Conservation (phyloP, 495 filamentous ascomycete species). For the Penicillium coffeae region DNA sequence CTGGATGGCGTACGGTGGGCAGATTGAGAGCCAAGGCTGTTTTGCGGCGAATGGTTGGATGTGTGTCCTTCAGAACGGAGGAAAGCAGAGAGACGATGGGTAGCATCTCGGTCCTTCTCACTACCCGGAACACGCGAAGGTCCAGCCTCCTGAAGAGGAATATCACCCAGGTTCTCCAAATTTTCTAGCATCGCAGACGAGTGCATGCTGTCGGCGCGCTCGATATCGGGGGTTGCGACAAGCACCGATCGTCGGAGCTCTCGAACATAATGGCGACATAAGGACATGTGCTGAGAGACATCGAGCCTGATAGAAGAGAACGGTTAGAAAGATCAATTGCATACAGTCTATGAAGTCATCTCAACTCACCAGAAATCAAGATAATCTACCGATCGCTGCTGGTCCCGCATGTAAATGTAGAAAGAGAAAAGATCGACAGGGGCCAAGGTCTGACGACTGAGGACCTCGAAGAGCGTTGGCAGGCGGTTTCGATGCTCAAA, state of each 20-base stretch:
- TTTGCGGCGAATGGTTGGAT: constrained; percentile 63
- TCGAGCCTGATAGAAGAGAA: constrained; percentile 68
- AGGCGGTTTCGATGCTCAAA: constrained; percentile 69
- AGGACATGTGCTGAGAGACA: constrained; percentile 96
- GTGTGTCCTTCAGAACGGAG: constrained; percentile 66
- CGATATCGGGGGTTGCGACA: constrained; percentile 85
- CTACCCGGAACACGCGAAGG: constrained; percentile 39
- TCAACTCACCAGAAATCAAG: constrained; percentile 87
- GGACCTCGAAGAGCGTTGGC: constrained; percentile 90
- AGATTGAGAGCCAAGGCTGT: constrained; percentile 57
- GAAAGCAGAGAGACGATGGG: constrained; percentile 85
- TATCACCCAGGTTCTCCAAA: constrained; percentile 61
- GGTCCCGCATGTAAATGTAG: constrained; percentile 99
- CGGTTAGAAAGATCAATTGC: no score
- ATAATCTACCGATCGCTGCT: constrained; percentile 95
- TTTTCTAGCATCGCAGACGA: constrained; percentile 77
- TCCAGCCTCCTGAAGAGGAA: constrained; percentile 44
- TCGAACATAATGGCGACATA: constrained; percentile 96
- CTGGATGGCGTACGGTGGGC: constrained; percentile 32
- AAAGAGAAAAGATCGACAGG: constrained; percentile 97
- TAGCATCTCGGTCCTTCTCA: constrained; percentile 59
- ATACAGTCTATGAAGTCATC: no score
- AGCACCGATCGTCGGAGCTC: constrained; percentile 91
- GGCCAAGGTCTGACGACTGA: constrained; percentile 83
- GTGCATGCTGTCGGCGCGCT: constrained; percentile 73